These are phyloP conservation scores for Stropharia rugosoannulata DNA, from an alignment of 768 basidiomycete species.

Conservation along the genomic window DNA sequence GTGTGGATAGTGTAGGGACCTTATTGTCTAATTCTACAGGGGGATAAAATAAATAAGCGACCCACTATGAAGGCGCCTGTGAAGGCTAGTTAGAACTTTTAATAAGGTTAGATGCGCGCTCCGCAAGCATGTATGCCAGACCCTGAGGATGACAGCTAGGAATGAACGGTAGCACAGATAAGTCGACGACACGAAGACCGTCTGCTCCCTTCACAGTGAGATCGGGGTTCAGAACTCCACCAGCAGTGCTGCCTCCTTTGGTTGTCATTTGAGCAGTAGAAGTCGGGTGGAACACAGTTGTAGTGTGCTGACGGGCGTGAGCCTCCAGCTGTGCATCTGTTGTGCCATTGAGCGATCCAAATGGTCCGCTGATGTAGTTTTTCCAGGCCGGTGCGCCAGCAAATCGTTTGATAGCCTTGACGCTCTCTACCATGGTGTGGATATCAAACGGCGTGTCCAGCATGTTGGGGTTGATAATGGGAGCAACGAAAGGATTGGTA, in stretches of 20 bases:
- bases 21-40: too few species aligned
- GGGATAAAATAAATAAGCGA: too few species aligned
- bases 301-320: conserved; percentile 14
- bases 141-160: conserved; percentile 29
- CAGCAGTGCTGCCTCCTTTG: conserved; percentile 14
- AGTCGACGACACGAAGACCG: conserved; percentile 35
- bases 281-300: conserved; percentile 25
- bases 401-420: conserved; percentile 21
- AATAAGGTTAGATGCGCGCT: conserved; percentile 32
- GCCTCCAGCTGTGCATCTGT: conserved; percentile 20
- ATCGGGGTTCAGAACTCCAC: conserved; percentile 31
- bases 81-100: not conserved
- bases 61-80: too few species aligned
- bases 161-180: conserved; percentile 21
- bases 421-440: conserved; percentile 19
- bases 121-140: conserved; percentile 30
- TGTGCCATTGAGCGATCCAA: conserved; percentile 10
- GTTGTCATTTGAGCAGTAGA: conserved; percentile 27
- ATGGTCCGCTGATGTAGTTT: conserved; percentile 21
- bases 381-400: conserved; percentile 22
- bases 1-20: too few species aligned
- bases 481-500: conserved; percentile 42
- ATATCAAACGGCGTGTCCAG: conserved; percentile 28
- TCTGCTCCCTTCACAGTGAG: conserved; percentile 27
- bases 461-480: conserved; percentile 48